A percentile compares a stretch with the other conserved stretches of the same genome.
These are phyloP conservation scores for Schwanniomyces vanrijiae DNA, from an alignment of 805 yeast species.

Conservation along the genomic window DNA sequence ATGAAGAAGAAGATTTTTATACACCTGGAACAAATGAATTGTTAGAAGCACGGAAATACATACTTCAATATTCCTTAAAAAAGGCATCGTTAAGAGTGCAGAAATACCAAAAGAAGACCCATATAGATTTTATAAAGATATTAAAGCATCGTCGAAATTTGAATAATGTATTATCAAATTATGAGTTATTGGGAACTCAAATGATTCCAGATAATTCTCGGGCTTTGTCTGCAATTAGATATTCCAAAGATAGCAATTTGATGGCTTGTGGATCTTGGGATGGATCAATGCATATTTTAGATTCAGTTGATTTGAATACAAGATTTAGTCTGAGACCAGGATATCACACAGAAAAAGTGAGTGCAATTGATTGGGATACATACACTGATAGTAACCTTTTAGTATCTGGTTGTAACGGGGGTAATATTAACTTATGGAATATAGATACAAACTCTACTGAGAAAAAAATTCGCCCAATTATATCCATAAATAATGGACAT, in stretches of 20 bases:
- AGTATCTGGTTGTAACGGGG: conserved; percentile 41
- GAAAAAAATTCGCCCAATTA: conserved; percentile 14
- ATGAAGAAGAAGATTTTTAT: conserved; percentile 70
- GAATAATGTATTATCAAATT: conserved; percentile 27
- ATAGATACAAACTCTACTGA: conserved; percentile 1
- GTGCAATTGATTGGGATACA: conserved; percentile 69
- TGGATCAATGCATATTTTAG: conserved; percentile 61
- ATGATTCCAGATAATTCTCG: conserved; percentile 56
- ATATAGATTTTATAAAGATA: conserved; percentile 38
- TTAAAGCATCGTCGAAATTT: conserved; percentile 49
- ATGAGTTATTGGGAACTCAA: conserved; percentile 65
- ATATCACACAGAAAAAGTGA: conserved; percentile 61
- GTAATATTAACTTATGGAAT: conserved; percentile 33
- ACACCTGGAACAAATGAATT: conserved; percentile 72
- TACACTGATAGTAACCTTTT: conserved; percentile 12
- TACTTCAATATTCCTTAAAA: conserved; percentile 53
- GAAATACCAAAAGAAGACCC: conserved; percentile 25
- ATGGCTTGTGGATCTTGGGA: conserved; percentile 83
- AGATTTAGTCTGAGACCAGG: conserved; percentile 30
- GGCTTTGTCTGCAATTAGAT: conserved; percentile 61
- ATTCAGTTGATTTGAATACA: conserved; percentile 35
- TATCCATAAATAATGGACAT: conserved; percentile 27
- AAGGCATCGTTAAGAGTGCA: conserved; percentile 44
- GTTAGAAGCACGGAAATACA: conserved; percentile 46
- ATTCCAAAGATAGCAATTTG: conserved; percentile 34